Conservation (phyloP, 768 basidiomycete genomes). For the Artomyces pyxidatus region DNA sequence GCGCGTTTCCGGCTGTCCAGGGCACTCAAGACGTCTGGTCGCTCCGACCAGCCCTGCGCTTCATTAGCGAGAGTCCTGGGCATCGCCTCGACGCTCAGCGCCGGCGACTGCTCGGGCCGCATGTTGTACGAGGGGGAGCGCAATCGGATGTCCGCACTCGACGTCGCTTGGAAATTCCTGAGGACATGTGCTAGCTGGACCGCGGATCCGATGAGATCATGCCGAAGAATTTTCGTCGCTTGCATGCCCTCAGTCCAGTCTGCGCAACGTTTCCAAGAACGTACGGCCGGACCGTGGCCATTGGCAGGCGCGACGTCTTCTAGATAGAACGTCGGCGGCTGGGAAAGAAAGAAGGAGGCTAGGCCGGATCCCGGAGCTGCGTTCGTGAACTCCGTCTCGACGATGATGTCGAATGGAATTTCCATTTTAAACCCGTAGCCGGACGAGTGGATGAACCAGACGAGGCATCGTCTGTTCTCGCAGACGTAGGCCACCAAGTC, state of each 20-base stretch:
- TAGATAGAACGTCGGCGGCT: conserved; percentile 61
- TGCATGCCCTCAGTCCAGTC: conserved; percentile 76
- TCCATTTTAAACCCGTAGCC: conserved; percentile 84
- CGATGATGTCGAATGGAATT: conserved; percentile 58
- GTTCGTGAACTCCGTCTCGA: conserved; percentile 48
- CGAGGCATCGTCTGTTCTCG: conserved; percentile 54
- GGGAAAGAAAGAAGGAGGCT: conserved; percentile 57
- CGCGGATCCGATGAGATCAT: conserved; percentile 57
- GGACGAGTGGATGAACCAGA: conserved; percentile 71
- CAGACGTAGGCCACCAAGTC: conserved; percentile 74
- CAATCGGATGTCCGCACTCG: conserved; percentile 11
- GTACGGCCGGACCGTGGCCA: conserved; percentile 24
- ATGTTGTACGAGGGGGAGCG: conserved; percentile 8
- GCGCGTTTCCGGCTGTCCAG: conserved; percentile 5
- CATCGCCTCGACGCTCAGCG: neutral
- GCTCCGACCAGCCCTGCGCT: conserved; percentile 8
- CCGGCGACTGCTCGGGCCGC: conserved; percentile 9
- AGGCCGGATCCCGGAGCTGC: conserved; percentile 46
- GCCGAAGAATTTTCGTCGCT: conserved; percentile 53
- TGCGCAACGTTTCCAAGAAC: conserved; percentile 53
- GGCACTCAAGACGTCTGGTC: conserved; percentile 1
- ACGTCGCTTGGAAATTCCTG: conserved; percentile 18
- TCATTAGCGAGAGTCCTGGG: no score
- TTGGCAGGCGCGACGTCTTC: conserved; percentile 34
- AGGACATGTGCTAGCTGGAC: conserved; percentile 50